Percentiles rank a stretch among this genome's conserved stretches.
Evolutionary conservation across 2,329 filamentous ascomycete species (phyloP).

Genomic region (Hyphodiscus sp.): DNA sequence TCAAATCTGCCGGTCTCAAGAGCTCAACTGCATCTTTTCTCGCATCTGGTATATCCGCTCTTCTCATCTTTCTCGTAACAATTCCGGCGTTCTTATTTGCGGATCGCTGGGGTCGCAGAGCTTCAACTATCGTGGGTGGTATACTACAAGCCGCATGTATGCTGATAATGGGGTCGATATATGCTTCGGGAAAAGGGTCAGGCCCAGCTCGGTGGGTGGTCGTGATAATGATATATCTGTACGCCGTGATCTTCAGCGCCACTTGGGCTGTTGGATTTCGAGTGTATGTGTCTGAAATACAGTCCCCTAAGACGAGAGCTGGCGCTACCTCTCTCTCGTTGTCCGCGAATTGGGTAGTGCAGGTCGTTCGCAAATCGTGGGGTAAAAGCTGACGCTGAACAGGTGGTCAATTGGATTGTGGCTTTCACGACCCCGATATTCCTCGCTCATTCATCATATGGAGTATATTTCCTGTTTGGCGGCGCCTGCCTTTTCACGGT

Average conservation of each 20-base stretch:
- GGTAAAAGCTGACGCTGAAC: slow-evolving; percentile 1
- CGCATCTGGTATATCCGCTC: slow-evolving; percentile 53
- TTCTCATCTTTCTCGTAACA: slow-evolving; percentile 51
- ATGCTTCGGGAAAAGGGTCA: slow-evolving; percentile 37
- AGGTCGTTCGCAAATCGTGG: neutral
- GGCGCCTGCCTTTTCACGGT: slow-evolving; percentile 33
- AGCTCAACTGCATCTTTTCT: slow-evolving; percentile 49
- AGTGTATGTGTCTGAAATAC: slow-evolving; percentile 53
- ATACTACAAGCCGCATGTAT: slow-evolving; percentile 43
- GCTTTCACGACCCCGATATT: slow-evolving; percentile 31
- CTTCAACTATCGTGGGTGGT: slow-evolving; percentile 48
- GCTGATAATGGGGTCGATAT: slow-evolving; percentile 47
- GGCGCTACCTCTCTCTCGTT: slow-evolving; percentile 46
- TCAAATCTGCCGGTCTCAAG: slow-evolving; percentile 51
- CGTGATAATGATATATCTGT: slow-evolving; percentile 43
- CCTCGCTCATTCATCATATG: slow-evolving; percentile 20
- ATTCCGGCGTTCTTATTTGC: slow-evolving; percentile 50
- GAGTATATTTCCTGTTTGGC: slow-evolving; percentile 28
- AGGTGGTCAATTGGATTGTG: slow-evolving; percentile 23
- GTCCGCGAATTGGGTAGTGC: slow-evolving; percentile 36
- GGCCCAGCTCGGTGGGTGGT: slow-evolving; percentile 44
- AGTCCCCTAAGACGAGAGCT: slow-evolving; percentile 47
- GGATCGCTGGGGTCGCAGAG: slow-evolving; percentile 51
- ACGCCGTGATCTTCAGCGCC: slow-evolving; percentile 38
- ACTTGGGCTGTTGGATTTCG: slow-evolving; percentile 51